Evolutionary conservation across 2,329 filamentous ascomycete genomes (phyloP).

Genomic region (Pyrenophora seminiperda): DNA sequence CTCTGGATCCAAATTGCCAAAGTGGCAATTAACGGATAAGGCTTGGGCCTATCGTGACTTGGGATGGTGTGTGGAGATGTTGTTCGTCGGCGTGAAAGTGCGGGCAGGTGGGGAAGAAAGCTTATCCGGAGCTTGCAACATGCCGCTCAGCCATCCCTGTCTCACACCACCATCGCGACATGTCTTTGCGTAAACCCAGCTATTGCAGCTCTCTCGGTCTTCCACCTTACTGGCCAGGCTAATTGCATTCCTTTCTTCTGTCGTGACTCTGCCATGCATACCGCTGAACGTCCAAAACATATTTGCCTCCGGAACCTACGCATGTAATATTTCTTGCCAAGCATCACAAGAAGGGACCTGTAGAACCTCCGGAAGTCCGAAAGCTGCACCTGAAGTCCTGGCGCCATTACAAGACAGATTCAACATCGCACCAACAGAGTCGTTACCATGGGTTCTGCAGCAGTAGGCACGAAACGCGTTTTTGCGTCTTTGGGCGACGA

Average conservation of each 20-base stretch:
- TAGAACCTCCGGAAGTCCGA: background rate
- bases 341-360: background rate
- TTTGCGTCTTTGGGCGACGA: conserved; percentile 14
- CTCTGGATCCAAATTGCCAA: background rate
- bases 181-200: conserved; percentile 9
- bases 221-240: conserved; percentile 9
- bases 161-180: conserved; percentile 15
- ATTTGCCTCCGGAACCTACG: conserved; percentile 1
- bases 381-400: background rate
- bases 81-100: background rate
- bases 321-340: background rate
- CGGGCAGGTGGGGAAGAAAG: conserved; percentile 16
- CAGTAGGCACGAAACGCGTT: conserved; percentile 8
- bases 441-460: conserved; percentile 6
- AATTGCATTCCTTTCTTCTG: background rate
- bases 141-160: conserved; percentile 1
- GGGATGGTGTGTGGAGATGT: conserved; percentile 9
- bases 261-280: conserved; percentile 11
- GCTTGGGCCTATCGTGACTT: background rate
- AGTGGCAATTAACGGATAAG: background rate
- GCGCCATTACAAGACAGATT: background rate
- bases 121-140: conserved; percentile 14
- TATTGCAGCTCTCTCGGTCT: background rate
- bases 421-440: background rate
- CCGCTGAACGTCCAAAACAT: background rate